These are phyloP conservation scores for Amanita muscaria DNA, from an alignment of 768 basidiomycete species.

Conservation along the genomic window DNA sequence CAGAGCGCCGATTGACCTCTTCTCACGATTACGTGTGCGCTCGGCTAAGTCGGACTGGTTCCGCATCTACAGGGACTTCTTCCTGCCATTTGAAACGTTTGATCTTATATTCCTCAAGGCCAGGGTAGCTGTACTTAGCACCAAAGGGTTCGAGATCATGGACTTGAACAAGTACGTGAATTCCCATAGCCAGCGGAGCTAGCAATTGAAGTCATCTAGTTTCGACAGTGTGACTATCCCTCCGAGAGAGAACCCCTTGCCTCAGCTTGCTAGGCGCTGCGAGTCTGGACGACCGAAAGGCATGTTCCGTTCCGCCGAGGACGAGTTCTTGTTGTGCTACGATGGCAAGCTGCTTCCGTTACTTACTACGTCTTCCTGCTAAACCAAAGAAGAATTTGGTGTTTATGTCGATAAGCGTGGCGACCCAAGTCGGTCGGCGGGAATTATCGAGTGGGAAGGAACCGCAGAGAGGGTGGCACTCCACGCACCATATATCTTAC, in stretches of 20 bases:
- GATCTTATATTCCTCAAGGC: conserved; percentile 90
- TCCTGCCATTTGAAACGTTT: conserved; percentile 84
- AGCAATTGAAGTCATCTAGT: too few species aligned
- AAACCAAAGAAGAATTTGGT: conserved; percentile 59
- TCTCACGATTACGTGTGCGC: conserved; percentile 68
- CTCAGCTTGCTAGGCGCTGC: conserved; percentile 68
- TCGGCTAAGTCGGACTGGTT: conserved; percentile 90
- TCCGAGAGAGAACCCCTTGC: conserved; percentile 55
- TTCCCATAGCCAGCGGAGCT: neutral
- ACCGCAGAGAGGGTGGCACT: conserved; percentile 82
- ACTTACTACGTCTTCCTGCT: neutral
- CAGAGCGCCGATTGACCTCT: conserved; percentile 60
- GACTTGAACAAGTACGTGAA: conserved; percentile 78
- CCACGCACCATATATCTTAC: conserved; percentile 80
- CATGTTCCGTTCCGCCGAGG: conserved; percentile 82
- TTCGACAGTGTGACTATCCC: conserved; percentile 86
- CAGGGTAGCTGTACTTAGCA: conserved; percentile 87
- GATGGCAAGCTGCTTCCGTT: conserved; percentile 46
- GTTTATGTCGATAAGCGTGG: conserved; percentile 90
- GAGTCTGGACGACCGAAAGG: conserved; percentile 78
- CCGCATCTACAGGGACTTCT: conserved; percentile 88
- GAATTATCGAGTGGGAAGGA: conserved; percentile 92
- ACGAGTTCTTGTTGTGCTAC: conserved; percentile 86
- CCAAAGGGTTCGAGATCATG: conserved; percentile 97
- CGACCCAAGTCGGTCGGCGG: conserved; percentile 61